Conservation (phyloP, 2,329 filamentous ascomycete genomes). For the Calonectria pseudoreteaudii region DNA sequence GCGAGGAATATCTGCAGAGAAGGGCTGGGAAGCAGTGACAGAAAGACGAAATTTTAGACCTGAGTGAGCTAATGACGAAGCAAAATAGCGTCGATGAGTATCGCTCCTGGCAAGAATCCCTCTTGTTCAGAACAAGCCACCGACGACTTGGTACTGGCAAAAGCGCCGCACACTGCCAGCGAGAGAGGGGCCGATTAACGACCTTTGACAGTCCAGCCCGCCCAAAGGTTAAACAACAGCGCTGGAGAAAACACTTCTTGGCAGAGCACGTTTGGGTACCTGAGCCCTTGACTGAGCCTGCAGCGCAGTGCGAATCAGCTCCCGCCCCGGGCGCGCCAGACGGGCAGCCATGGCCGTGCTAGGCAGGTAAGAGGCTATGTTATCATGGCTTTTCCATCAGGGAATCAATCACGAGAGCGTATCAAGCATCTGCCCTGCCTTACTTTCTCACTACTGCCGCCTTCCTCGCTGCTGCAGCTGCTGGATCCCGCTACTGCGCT, state of each 20-base stretch:
- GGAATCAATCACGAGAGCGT: constrained; percentile 38
- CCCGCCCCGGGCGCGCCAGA: neutral
- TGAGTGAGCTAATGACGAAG: neutral
- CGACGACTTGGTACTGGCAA: neutral
- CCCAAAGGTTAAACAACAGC: constrained; percentile 3
- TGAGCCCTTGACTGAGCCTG: neutral
- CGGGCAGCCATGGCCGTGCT: neutral
- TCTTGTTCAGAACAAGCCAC: neutral
- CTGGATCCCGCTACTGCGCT: constrained; percentile 5
- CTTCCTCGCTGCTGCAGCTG: constrained; percentile 2
- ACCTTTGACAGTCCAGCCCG: constrained; percentile 2
- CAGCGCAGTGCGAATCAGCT: neutral
- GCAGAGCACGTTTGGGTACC: neutral
- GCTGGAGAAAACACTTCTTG: neutral
- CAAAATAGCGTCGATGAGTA: neutral
- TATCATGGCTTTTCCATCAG: constrained; percentile 1
- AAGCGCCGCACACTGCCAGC: neutral
- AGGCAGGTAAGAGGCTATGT: neutral
- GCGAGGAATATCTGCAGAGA: neutral
- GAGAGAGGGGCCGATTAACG: constrained; percentile 13
- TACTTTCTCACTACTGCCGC: neutral
- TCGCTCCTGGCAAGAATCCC: neutral
- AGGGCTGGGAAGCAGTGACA: no score
- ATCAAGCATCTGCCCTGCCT: constrained; percentile 2
- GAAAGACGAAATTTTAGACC: neutral